A percentile compares a stretch with the other conserved stretches of the same genome.
These are phyloP conservation scores for Musa troglodytarum DNA, from an alignment of 176 grass and related monocot genomes.

Conservation along the genomic window DNA sequence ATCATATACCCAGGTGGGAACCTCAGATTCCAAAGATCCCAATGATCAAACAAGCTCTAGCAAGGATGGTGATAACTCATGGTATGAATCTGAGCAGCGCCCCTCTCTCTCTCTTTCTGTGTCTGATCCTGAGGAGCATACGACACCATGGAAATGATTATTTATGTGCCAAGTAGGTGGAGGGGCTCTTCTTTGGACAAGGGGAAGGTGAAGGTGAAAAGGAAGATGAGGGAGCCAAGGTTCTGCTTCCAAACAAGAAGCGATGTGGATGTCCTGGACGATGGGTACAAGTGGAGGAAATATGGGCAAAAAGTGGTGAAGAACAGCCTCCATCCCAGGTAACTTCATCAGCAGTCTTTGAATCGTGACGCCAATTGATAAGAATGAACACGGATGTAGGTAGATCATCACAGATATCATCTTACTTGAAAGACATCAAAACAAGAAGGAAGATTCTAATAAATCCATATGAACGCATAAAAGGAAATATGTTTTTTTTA, in stretches of 20 bases:
- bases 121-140: too few relatives aligned
- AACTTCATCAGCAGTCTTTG: background rate
- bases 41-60: constrained; percentile 17
- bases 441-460: too few relatives aligned
- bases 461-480: too few relatives aligned
- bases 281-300: constrained; percentile 99
- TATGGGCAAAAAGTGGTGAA: constrained; percentile 98
- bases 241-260: constrained; percentile 98
- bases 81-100: background rate
- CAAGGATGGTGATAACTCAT: constrained; percentile 16
- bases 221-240: constrained; percentile 96
- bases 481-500: too few relatives aligned
- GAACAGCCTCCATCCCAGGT: constrained; percentile 97
- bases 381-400: too few relatives aligned
- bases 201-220: constrained; percentile 81
- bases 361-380: too few relatives aligned
- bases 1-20: background rate
- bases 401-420: too few relatives aligned
- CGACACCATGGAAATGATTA: too few relatives aligned
- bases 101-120: too few relatives aligned
- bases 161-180: constrained; percentile 35
- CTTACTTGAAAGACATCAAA: too few relatives aligned
- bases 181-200: constrained; percentile 46
- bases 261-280: constrained; percentile 90
- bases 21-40: constrained; percentile 13